Conservation (phyloP, 148 eudicot species). For the Rhododendron simsii region DNA sequence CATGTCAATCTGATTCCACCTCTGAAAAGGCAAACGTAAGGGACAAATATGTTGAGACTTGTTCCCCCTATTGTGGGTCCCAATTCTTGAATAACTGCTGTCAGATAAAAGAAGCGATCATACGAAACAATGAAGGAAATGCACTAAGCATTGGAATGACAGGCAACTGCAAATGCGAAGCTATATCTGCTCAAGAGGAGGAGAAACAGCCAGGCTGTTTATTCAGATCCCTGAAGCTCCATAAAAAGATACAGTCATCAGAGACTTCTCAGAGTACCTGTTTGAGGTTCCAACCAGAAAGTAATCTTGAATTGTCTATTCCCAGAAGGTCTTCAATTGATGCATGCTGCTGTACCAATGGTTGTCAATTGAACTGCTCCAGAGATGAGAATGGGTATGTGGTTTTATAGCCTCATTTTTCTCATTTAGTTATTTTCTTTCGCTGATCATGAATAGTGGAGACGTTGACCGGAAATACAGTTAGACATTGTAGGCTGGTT, state of each 20-base stretch:
- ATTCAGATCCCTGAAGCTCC: constrained; percentile 35
- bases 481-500: not conserved
- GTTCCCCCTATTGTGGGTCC: constrained; percentile 54
- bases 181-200: constrained; percentile 24
- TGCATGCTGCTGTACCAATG: constrained; percentile 40
- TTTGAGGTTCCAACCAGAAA: constrained; percentile 24
- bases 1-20: constrained; percentile 37
- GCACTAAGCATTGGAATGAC: constrained; percentile 51
- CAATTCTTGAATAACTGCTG: constrained; percentile 42
- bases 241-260: constrained; percentile 29
- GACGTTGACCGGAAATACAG: not conserved
- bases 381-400: constrained; percentile 43
- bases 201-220: constrained; percentile 45
- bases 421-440: not conserved
- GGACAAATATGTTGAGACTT: constrained; percentile 38
- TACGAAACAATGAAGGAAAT: constrained; percentile 79
- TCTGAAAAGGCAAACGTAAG: constrained; percentile 35
- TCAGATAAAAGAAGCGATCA: constrained; percentile 33
- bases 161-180: constrained; percentile 11
- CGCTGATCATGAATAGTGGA: not conserved
- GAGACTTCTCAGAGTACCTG: constrained; percentile 25
- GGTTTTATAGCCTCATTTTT: not conserved
- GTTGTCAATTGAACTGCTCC: constrained; percentile 32
- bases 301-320: constrained; percentile 18
- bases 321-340: constrained; percentile 38